Percentiles rank a stretch among this genome's conserved stretches.
Evolutionary conservation across 345 rosid genomes (phyloP).

Genomic region (Linum usitatissimum): DNA sequence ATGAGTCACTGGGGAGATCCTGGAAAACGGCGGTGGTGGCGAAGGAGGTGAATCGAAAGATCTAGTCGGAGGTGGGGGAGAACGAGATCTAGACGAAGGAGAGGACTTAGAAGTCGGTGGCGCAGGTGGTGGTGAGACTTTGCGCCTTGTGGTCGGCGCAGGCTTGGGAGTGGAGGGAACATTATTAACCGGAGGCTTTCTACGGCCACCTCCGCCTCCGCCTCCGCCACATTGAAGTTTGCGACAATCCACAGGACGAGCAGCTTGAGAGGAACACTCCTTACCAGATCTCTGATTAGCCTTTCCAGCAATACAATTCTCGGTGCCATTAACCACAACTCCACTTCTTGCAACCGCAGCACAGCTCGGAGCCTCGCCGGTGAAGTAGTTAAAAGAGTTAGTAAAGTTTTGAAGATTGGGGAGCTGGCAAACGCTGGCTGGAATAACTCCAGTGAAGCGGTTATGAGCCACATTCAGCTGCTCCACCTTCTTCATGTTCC

Average conservation of each 20-base stretch:
- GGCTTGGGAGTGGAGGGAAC: constrained; percentile 30
- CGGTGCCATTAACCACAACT: constrained; percentile 22
- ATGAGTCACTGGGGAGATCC: constrained; percentile 22
- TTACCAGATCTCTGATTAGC: constrained; percentile 34
- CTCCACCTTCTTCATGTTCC: constrained; percentile 57
- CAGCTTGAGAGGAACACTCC: constrained; percentile 44
- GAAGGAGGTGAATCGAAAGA: constrained; percentile 23
- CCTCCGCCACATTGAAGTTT: constrained; percentile 35
- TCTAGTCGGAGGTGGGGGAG: constrained; percentile 26
- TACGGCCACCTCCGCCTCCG: constrained; percentile 14
- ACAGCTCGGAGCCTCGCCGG: constrained; percentile 49
- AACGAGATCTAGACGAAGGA: constrained; percentile 33
- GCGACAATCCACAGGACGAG: constrained; percentile 48
- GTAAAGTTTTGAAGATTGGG: constrained; percentile 53
- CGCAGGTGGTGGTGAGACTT: constrained; percentile 26
- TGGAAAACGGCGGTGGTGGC: constrained; percentile 23
- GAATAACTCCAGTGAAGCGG: constrained; percentile 46
- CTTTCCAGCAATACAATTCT: constrained; percentile 45
- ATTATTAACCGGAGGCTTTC: constrained; percentile 22
- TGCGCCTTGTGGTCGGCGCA: constrained; percentile 9
- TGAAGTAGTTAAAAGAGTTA: constrained; percentile 52
- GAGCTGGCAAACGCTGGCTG: constrained; percentile 41
- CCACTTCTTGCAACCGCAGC: constrained; percentile 24
- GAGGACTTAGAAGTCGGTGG: constrained; percentile 36
- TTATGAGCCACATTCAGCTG: constrained; percentile 57